These are phyloP conservation scores for Sphaerulina vaccinii DNA, from an alignment of 2,329 filamentous ascomycete genomes.

Conservation along the genomic window DNA sequence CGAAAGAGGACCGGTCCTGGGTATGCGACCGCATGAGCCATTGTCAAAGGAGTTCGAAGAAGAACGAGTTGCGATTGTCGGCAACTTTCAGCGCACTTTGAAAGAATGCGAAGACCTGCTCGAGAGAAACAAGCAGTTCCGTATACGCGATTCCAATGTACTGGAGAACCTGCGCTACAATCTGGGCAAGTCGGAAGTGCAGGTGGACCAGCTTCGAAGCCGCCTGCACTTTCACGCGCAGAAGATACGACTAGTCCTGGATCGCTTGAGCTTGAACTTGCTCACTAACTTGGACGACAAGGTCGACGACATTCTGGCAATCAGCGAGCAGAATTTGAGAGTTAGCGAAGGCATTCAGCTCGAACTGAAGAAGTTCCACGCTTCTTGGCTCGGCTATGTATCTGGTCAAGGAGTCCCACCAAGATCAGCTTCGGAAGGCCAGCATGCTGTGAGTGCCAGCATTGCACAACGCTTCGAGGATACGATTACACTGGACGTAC, in stretches of 20 bases:
- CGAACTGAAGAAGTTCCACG: constrained; percentile 15
- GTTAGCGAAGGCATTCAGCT: constrained; percentile 16
- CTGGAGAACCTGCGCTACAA: constrained; percentile 24
- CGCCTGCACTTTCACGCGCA: constrained; percentile 26
- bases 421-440: constrained; percentile 1
- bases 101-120: constrained; percentile 27
- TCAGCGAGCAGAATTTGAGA: constrained; percentile 19
- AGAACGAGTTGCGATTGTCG: constrained; percentile 23
- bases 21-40: constrained; percentile 6
- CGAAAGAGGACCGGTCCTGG: background rate
- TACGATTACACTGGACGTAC: constrained; percentile 9
- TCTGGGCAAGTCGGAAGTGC: constrained; percentile 19
- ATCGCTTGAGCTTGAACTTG: constrained; percentile 21
- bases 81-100: constrained; percentile 25
- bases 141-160: constrained; percentile 17
- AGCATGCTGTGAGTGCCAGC: constrained; percentile 14
- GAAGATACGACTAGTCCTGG: constrained; percentile 27
- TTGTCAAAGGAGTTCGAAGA: constrained; percentile 22
- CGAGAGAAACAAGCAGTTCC: constrained; percentile 22
- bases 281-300: constrained; percentile 24
- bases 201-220: constrained; percentile 23
- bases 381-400: constrained; percentile 17
- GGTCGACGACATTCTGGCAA: constrained; percentile 23
- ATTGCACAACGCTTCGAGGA: constrained; percentile 18
- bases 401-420: constrained; percentile 9